phyloP scores from a whole-genome alignment of 1,284 basidiomycete species.

The Lentinula novae-zelandiae region DNA sequence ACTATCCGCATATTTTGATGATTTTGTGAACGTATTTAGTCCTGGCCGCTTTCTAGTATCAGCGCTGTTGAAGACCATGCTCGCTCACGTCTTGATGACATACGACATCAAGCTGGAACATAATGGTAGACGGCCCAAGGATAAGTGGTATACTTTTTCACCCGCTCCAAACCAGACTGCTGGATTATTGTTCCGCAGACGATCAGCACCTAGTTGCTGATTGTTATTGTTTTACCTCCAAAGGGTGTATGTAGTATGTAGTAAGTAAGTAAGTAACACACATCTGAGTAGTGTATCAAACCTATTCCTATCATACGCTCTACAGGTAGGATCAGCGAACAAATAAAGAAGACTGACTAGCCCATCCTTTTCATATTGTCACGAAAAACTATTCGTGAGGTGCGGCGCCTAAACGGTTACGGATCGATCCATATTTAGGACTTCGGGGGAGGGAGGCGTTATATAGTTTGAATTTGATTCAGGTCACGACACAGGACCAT shows the following conservation, averaged over 20 bases:
- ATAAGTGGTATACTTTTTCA: constrained; percentile 17
- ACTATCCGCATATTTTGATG: not conserved
- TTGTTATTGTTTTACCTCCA: not conserved
- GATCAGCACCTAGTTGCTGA: not conserved
- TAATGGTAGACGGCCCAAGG: constrained; percentile 16
- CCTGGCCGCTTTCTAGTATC: constrained; percentile 45
- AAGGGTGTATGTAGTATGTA: not conserved
- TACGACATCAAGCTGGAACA: constrained; percentile 31
- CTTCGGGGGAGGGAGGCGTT: not conserved
- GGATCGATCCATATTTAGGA: no score
- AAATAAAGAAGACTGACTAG: no score
- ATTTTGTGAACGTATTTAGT: constrained; percentile 17
- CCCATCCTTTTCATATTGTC: no score
- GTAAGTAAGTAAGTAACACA: no score
- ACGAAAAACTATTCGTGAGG: no score
- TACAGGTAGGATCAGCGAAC: no score
- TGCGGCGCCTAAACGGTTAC: no score
- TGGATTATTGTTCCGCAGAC: constrained; percentile 17
- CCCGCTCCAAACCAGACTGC: constrained; percentile 16
- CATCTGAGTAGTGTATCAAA: no score
- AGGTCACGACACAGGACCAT: not conserved
- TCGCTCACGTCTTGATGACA: constrained; percentile 35
- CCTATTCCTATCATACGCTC: no score
- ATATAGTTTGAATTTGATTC: not conserved
- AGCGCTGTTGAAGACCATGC: constrained; percentile 36